These are phyloP conservation scores for Dalechampia spathulata DNA, from an alignment of 441 rosid genomes.

Conservation along the genomic window DNA sequence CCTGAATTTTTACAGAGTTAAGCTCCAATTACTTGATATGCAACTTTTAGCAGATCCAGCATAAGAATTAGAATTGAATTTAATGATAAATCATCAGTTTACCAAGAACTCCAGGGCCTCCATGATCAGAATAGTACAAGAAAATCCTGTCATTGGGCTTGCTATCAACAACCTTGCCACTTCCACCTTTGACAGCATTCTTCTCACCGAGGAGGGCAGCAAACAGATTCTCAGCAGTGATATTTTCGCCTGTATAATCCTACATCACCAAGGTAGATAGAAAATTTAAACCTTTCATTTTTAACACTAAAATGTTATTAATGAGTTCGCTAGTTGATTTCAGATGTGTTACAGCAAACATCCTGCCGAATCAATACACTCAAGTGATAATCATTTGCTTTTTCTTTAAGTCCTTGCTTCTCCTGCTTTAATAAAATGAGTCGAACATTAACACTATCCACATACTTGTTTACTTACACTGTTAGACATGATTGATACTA, in stretches of 20 bases:
- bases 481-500: no score
- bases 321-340: no score
- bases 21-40: background rate
- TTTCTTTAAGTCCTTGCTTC: background rate
- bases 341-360: no score
- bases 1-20: slow-evolving; percentile 27
- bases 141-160: slow-evolving; percentile 65
- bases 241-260: slow-evolving; percentile 73
- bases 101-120: slow-evolving; percentile 96
- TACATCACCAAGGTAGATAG: slow-evolving; percentile 7
- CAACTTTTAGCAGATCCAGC: no score
- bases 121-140: slow-evolving; percentile 58
- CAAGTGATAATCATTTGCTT: background rate
- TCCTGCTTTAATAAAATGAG: no score
- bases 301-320: no score
- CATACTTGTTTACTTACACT: no score
- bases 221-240: slow-evolving; percentile 59
- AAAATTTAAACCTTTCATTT: background rate
- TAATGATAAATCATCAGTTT: no score
- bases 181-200: slow-evolving; percentile 67
- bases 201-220: slow-evolving; percentile 84
- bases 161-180: slow-evolving; percentile 75
- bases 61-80: no score
- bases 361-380: background rate
- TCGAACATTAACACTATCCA: no score